Evolutionary conservation across 805 yeast genomes (phyloP), one percentile per base, ranked within the genome.

Genomic region (Suhomyces xylopsoci): DNA sequence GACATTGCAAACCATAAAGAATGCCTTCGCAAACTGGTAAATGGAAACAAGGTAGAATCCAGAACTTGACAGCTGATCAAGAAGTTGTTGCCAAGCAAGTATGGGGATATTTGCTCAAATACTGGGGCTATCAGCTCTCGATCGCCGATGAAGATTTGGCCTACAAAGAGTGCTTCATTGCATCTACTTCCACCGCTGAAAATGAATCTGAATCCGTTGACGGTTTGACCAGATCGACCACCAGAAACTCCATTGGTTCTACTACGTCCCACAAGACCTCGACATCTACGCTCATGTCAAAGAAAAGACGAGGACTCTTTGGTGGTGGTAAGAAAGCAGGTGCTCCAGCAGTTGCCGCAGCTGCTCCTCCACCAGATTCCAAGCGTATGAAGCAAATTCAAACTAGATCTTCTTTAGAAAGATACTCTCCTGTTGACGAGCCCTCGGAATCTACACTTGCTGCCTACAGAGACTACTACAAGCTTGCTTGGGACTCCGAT

Each of bases 91-190:
- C 87, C 62, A 88, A 88, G 66, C 89, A 86, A 61, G 77, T 80
- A 4, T 88, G 92, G 91, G 83, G 86, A 48, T 78, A 83, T 60
- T 61, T 83, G 46, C 71, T 88, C 57, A 82, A 81, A 58, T 80
- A 74, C 53, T 77, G 85, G 77, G 90, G 89, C 4, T 74, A 79
- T 60, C 64, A 58, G 0, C 55, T 80, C 17, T 59, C 60, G 41
- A 60, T 75, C 36, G 56, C 65, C 6, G 49, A 48, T 14, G 65
- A 61, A 8, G 78, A 73, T 48, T 48, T 74, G 30, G 53, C 56
- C 24, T 66, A 57, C 51, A 59, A 61, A 34, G 69, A 66, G 46
- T 64, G 73, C 43, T 73, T 60, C 51, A 68, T 73, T 19, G 62
- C 71, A 17, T 70, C 77, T 7, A 55, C 63, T 3, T 57, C 64